Evolutionary conservation across 2,329 filamentous ascomycete genomes (phyloP).

Genomic region (Xylaria sp.): DNA sequence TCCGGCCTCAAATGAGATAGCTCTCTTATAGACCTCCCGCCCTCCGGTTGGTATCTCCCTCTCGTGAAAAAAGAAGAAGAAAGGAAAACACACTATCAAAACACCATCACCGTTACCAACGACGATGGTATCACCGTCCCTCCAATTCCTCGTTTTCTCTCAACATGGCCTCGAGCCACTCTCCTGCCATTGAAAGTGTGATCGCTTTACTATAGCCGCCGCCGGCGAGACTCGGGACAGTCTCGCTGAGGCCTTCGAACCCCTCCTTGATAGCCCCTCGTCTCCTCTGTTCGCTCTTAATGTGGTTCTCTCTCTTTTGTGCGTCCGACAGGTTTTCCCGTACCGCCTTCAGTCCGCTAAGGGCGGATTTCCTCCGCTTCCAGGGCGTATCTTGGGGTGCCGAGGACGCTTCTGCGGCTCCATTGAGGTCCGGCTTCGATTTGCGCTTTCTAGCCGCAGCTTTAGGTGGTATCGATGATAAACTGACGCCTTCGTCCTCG

Average conservation of each 20-base stretch:
- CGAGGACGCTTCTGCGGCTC: conserved; percentile 35
- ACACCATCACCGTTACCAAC: not conserved
- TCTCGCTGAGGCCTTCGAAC: conserved; percentile 75
- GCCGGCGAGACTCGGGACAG: conserved; percentile 74
- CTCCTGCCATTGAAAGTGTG: conserved; percentile 73
- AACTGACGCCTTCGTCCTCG: conserved; percentile 47
- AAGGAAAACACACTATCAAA: conserved; percentile 8
- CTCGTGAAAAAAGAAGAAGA: conserved; percentile 1
- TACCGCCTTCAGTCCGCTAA: conserved; percentile 47
- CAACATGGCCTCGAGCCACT: conserved; percentile 76
- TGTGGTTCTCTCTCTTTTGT: conserved; percentile 81
- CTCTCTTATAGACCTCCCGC: conserved; percentile 6
- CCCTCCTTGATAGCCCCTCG: conserved; percentile 73
- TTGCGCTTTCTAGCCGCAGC: conserved; percentile 50
- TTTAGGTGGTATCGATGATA: conserved; percentile 32
- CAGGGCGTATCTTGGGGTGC: conserved; percentile 40
- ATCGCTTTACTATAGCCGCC: conserved; percentile 83
- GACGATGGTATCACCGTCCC: conserved; percentile 40
- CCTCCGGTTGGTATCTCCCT: not conserved
- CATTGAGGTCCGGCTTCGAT: conserved; percentile 47
- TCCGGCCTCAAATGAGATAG: conserved; percentile 17
- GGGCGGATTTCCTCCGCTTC: conserved; percentile 55
- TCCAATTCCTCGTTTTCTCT: conserved; percentile 66
- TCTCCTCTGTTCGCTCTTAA: conserved; percentile 59
- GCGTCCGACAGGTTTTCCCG: conserved; percentile 82